Base-by-base conservation (phyloP, 352 stramenopile genomes). In the Pythium insidiosum region DNA sequence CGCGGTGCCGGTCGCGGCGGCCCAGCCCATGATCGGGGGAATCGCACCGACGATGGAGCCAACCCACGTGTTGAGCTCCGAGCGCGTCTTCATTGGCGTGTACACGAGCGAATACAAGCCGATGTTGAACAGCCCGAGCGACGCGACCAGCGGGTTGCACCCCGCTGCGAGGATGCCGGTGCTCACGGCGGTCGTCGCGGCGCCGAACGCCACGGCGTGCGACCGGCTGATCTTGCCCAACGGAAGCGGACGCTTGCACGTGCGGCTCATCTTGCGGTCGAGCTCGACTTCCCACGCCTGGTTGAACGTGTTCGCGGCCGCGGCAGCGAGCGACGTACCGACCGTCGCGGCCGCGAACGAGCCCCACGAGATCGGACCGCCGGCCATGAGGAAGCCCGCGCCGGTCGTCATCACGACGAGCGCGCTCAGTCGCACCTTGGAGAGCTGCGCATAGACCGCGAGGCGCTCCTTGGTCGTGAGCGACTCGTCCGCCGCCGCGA, bases 31-130 rank as follows among this genome's bases (percentile, higher is more conserved):
- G 35, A 99, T 54, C 0, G 97, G 97, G 6, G 96, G 96, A 28
- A 99, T 95, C 4, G 95, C 97, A 16, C 97, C 97, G n/a, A 99
- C 97, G 9, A 99, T 57, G 2, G 96, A 95, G 19, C 97, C 97
- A 35, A 99, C 77, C 95, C 95, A 99, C 23, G 97, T 99, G 76
- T 99, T 99, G 24, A 79, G 74, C 61, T 98, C 94, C 38, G 85
- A 96, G 16, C 80, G 71, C 26, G 88, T 95, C 72, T 99, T 99
- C 70, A 98, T 89, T 10, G 95, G 95, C 15, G 97, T 99, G 78
- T 99, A 99, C n/a, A 98, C 70, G 26, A 96, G 90, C 37, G 95
- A 71, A 63, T 99, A 99, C 16, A 99, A 68, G 3, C 82, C 90
- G 56, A 99, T 98, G 69, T 99, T 99, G 26, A 87, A 81, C 0